A percentile compares a stretch with the other conserved stretches of the same genome.
These are phyloP conservation scores for Macaranga tanarius DNA, from an alignment of 441 rosid genomes.

Conservation along the genomic window DNA sequence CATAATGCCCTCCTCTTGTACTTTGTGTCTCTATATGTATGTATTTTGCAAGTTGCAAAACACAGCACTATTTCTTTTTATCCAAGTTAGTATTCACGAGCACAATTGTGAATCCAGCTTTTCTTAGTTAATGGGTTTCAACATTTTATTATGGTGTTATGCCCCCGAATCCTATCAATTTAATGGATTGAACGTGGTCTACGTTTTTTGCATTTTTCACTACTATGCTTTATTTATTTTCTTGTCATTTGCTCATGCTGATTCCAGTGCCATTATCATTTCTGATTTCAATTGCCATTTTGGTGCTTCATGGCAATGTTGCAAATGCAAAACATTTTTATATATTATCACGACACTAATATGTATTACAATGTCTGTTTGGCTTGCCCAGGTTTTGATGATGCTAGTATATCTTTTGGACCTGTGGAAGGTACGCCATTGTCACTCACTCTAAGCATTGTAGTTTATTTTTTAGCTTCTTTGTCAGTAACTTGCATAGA, in stretches of 20 bases:
- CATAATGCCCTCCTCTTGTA: neutral
- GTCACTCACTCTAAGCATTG: conserved; percentile 21
- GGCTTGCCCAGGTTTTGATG: conserved; percentile 79
- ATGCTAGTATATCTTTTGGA: conserved; percentile 79
- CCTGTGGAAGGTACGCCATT: conserved; percentile 79
- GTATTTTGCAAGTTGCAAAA: neutral
- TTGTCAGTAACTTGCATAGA: neutral
- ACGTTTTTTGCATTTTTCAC: neutral
- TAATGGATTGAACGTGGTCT: neutral
- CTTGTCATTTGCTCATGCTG: neutral
- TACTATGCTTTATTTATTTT: neutral
- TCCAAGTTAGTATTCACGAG: neutral
- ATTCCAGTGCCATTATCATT: neutral
- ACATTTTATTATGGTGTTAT: neutral
- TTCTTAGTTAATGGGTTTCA: neutral
- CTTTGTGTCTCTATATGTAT: neutral
- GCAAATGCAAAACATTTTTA: neutral
- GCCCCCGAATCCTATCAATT: neutral
- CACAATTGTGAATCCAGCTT: neutral
- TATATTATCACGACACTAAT: conserved; percentile 12
- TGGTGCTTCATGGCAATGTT: neutral
- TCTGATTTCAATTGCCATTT: conserved; percentile 12
- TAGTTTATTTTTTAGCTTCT: conserved; percentile 14
- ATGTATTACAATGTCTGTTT: conserved; percentile 18
- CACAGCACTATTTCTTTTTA: neutral